Conservation (phyloP, 164 flowering plant genomes). For the Vitis labrusca region DNA sequence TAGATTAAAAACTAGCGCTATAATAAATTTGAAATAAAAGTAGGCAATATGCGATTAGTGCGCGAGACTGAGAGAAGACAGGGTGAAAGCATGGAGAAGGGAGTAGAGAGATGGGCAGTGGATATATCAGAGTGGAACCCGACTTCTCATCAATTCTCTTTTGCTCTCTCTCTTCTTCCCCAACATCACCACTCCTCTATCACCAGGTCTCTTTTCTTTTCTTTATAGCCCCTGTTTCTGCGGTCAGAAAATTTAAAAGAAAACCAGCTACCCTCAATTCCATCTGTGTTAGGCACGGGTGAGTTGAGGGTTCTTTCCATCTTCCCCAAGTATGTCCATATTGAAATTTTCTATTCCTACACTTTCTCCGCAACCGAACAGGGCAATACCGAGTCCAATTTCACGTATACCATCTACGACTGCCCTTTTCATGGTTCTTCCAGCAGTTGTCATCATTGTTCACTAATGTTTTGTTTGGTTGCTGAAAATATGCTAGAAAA, state of each 20-base stretch:
- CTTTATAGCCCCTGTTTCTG: background rate
- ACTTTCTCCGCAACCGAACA: background rate
- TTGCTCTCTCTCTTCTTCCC: conserved; percentile 56
- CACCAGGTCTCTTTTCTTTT: conserved; percentile 43
- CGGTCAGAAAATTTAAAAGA: background rate
- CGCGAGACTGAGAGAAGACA: background rate
- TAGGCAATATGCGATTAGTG: no score
- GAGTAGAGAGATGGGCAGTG: conserved; percentile 63
- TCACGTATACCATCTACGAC: background rate
- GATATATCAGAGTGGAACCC: conserved; percentile 73
- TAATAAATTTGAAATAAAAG: no score
- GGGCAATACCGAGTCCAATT: background rate
- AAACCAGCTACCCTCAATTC: no score
- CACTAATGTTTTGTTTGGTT: background rate
- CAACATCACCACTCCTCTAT: conserved; percentile 49
- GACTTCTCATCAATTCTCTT: conserved; percentile 42
- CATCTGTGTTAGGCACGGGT: no score
- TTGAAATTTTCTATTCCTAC: background rate
- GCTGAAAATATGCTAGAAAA: background rate
- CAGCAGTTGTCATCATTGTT: background rate
- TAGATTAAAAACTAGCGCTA: no score
- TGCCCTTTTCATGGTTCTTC: background rate
- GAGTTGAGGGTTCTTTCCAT: no score
- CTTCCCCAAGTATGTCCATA: no score
- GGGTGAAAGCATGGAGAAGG: conserved; percentile 35